Evolutionary conservation across 768 basidiomycete genomes (phyloP).

Genomic region (Xerocomellus amylosporus): DNA sequence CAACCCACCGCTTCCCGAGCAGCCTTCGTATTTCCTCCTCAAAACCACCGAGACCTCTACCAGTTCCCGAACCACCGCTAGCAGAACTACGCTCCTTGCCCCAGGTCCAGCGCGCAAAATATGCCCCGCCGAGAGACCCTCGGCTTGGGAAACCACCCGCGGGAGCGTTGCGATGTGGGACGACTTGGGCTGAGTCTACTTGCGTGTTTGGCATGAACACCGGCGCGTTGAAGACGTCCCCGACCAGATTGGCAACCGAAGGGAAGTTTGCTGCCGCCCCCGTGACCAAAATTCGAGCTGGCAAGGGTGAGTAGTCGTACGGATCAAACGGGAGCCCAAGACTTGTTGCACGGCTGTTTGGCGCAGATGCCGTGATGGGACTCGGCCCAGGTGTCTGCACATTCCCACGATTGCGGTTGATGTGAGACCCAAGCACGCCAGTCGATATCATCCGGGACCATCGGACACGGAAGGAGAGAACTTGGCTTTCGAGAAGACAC

Average conservation of each 20-base stretch:
- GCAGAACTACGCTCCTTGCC: slow-evolving; percentile 51
- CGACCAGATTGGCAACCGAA: slow-evolving; percentile 71
- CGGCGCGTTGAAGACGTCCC: slow-evolving; percentile 80
- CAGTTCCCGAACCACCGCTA: slow-evolving; percentile 30
- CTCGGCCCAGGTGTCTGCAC: slow-evolving; percentile 31
- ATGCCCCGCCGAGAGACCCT: slow-evolving; percentile 70
- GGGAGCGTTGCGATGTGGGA: slow-evolving; percentile 70
- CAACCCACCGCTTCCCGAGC: slow-evolving; percentile 71
- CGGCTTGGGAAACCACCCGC: slow-evolving; percentile 66
- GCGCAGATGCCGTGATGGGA: slow-evolving; percentile 17
- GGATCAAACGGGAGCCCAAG: slow-evolving; percentile 76
- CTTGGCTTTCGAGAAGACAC: slow-evolving; percentile 79
- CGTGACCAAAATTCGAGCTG: slow-evolving; percentile 62
- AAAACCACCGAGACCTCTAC: slow-evolving; percentile 53
- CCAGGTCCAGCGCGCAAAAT: slow-evolving; percentile 86
- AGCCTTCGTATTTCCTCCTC: slow-evolving; percentile 78
- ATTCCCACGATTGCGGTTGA: slow-evolving; percentile 31
- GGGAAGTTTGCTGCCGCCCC: slow-evolving; percentile 87
- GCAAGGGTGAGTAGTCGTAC: slow-evolving; percentile 67
- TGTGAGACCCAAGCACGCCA: slow-evolving; percentile 56
- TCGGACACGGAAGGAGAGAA: slow-evolving; percentile 77
- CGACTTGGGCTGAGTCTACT: slow-evolving; percentile 71
- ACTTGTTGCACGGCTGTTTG: slow-evolving; percentile 33
- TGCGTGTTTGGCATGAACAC: slow-evolving; percentile 74
- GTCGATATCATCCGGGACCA: slow-evolving; percentile 73